Percentiles rank a stretch among this genome's conserved stretches.
phyloP scores from a whole-genome alignment of 1,284 basidiomycete genomes.

The Wolfiporia cocos region DNA sequence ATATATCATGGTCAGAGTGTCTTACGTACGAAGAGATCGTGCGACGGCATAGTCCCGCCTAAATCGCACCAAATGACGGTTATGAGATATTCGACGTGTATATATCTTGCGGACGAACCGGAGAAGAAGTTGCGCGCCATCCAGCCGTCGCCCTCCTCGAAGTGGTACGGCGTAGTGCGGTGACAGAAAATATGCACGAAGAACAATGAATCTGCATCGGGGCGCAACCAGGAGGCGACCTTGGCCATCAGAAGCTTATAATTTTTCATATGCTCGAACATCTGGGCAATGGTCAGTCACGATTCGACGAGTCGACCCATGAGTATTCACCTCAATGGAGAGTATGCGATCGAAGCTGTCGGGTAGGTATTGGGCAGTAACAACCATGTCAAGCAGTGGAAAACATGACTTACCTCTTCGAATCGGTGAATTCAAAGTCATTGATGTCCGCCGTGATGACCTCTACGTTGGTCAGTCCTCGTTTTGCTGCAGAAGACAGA shows the following conservation, averaged over 20 bases:
- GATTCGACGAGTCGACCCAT: neutral
- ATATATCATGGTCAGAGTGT: neutral
- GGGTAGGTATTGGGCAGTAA: neutral
- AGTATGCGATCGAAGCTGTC: slow-evolving; percentile 68
- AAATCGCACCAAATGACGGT: slow-evolving; percentile 9
- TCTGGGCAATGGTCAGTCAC: slow-evolving; percentile 29
- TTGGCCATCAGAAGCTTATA: slow-evolving; percentile 64
- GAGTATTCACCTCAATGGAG: slow-evolving; percentile 53
- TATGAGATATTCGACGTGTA: too few relatives aligned
- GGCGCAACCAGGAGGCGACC: slow-evolving; percentile 64
- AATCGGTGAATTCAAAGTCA: slow-evolving; percentile 50
- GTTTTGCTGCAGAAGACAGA: slow-evolving; percentile 45
- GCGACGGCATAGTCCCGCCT: slow-evolving; percentile 63
- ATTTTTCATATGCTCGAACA: slow-evolving; percentile 85
- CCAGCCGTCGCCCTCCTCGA: slow-evolving; percentile 70
- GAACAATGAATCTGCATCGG: slow-evolving; percentile 42
- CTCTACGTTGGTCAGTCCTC: slow-evolving; percentile 53
- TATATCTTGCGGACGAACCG: too few relatives aligned
- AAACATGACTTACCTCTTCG: slow-evolving; percentile 35
- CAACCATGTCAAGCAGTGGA: neutral
- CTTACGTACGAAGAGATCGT: slow-evolving; percentile 56
- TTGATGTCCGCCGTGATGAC: slow-evolving; percentile 75
- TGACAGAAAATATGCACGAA: slow-evolving; percentile 81
- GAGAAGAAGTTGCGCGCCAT: slow-evolving; percentile 79
- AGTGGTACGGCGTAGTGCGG: slow-evolving; percentile 63